These are phyloP conservation scores for Nepenthes alata DNA, from an alignment of 179 eudicot species.

Conservation along the genomic window DNA sequence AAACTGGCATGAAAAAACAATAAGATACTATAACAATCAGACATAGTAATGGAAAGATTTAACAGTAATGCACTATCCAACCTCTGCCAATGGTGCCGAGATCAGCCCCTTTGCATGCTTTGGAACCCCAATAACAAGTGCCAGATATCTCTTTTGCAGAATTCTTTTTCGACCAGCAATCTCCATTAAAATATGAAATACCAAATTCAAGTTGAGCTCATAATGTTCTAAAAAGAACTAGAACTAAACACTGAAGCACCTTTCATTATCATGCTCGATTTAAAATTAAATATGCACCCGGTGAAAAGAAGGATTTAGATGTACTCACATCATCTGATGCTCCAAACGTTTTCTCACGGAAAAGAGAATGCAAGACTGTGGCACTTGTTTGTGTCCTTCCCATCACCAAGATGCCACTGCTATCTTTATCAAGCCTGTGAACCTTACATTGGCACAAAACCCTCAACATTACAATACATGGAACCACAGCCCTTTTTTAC, in stretches of 20 bases:
- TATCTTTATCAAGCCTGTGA: constrained; percentile 94
- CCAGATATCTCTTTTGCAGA: constrained; percentile 75
- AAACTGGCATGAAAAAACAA: background rate
- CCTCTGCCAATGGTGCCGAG: constrained; percentile 70
- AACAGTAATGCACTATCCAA: constrained; percentile 11
- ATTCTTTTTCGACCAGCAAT: constrained; percentile 26
- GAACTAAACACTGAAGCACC: background rate
- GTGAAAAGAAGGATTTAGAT: background rate
- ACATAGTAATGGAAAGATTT: background rate
- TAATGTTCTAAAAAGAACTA: background rate
- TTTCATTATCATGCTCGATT: too few relatives aligned
- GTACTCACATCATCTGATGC: constrained; percentile 51
- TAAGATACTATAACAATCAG: background rate
- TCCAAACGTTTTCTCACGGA: constrained; percentile 80
- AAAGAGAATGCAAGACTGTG: constrained; percentile 69
- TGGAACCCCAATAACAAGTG: constrained; percentile 89
- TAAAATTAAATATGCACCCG: too few relatives aligned
- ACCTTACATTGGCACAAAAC: constrained; percentile 32
- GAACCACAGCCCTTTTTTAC: background rate
- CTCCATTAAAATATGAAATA: constrained; percentile 14
- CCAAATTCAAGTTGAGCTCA: background rate
- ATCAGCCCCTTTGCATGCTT: constrained; percentile 47
- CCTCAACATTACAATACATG: too few relatives aligned
- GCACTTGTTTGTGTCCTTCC: constrained; percentile 83
- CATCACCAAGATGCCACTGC: constrained; percentile 93